These are phyloP conservation scores for Candida broadrunensis DNA, from an alignment of 805 yeast genomes.

Conservation along the genomic window DNA sequence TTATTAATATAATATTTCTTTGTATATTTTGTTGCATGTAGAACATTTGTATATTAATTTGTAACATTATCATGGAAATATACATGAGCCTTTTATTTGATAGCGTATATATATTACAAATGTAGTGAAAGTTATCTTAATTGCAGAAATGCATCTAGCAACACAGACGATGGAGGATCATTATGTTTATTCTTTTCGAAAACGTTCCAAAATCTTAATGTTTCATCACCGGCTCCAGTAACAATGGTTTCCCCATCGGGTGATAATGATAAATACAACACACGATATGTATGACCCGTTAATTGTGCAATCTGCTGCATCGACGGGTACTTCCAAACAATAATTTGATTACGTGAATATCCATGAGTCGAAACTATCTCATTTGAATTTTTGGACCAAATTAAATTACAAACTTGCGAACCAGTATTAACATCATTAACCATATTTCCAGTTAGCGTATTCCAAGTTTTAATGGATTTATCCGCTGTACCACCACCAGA, in stretches of 20 bases:
- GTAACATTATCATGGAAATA: background rate
- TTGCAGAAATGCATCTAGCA: slow-evolving; percentile 73
- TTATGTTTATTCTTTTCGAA: slow-evolving; percentile 73
- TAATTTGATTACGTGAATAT: slow-evolving; percentile 83
- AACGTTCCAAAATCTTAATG: slow-evolving; percentile 91
- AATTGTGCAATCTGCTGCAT: slow-evolving; percentile 92
- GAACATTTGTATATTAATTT: slow-evolving; percentile 1
- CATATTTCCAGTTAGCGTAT: slow-evolving; percentile 72
- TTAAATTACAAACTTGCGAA: slow-evolving; percentile 90
- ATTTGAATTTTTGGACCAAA: slow-evolving; percentile 89
- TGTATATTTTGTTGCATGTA: background rate
- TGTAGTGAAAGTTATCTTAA: slow-evolving; percentile 41
- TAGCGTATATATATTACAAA: no score
- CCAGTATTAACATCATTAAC: slow-evolving; percentile 88
- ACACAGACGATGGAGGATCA: slow-evolving; percentile 56
- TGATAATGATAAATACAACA: slow-evolving; percentile 80
- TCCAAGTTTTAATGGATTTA: slow-evolving; percentile 87
- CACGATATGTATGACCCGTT: slow-evolving; percentile 93
- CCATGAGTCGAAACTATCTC: slow-evolving; percentile 96
- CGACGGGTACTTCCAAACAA: slow-evolving; percentile 90
- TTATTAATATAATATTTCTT: slow-evolving; percentile 16
- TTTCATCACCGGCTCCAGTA: slow-evolving; percentile 98
- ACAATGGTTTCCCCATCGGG: slow-evolving; percentile 97
- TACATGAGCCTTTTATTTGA: no score
- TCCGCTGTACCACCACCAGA: slow-evolving; percentile 98